Evolutionary conservation across 192 early-diverging fungal species (phyloP), one percentile per base, ranked within the genome.

Genomic region (Endogone sp.): DNA sequence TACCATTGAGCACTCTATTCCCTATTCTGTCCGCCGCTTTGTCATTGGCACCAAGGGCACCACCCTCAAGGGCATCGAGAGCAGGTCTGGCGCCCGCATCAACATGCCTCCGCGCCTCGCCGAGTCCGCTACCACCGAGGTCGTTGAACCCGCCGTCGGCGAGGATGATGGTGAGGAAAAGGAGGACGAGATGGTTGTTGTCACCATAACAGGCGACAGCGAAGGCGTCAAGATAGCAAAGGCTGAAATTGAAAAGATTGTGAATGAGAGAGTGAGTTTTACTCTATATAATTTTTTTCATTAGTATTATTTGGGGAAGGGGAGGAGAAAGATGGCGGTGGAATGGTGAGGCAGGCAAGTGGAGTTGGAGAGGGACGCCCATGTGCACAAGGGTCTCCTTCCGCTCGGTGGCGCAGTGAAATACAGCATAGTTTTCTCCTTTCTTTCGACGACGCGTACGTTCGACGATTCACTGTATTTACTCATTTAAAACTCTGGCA

Each of bases 31-130:
- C 22, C 89, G 95, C 56, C 86, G 90, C 11, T 88, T 87, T 77
- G 83, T 99, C 37, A 81, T 97, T 26, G 97, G 97, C 60, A 74
- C 89, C 56, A 88, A 90, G 64, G 95, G 95, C 37, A 77, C 84
- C 32, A 93, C 90, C 23, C 80, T 98, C 57, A 86, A 91, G 74
- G 75, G 74, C 21, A 89, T 99, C 59, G 90, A 88, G 67, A 69
- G 70, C 8, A 86, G 88, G 64, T 95, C 95, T 16, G 81, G 86
- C 63, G 92, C 92, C 13, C 69, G 71, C 3, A 93, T 99, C 76
- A 76, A 85, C 31, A 82, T 98, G 37, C 88, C 91, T 23, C 82
- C 80, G 27, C 79, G 85, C 20, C 75, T 76, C 56, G 78, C 79
- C 21, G 68, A 73, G 8, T 77, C 77, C 54, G 79, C 84, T 29